Conservation (phyloP, 2,329 filamentous ascomycete species). For the Trichoderma sp. region DNA sequence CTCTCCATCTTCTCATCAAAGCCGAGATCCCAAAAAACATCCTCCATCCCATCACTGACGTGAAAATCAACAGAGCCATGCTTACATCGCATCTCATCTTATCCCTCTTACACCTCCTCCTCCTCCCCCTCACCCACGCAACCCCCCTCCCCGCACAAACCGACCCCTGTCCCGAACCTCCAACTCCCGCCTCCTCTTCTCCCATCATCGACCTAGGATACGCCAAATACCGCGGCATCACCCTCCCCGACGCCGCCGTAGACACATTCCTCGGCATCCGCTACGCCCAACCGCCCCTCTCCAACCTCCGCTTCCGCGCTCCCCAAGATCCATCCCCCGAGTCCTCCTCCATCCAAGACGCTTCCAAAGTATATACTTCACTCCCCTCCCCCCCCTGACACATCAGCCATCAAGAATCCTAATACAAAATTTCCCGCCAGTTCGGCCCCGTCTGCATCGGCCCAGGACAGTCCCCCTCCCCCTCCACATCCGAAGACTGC, state of each 20-base stretch:
- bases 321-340: constrained; percentile 48
- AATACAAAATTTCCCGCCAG: constrained; percentile 33
- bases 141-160: neutral
- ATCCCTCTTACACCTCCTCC: neutral
- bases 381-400: too few species aligned
- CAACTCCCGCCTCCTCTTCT: constrained; percentile 6
- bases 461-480: constrained; percentile 35
- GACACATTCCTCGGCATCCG: constrained; percentile 53
- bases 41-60: too few species aligned
- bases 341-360: constrained; percentile 40
- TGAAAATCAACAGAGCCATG: neutral
- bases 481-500: constrained; percentile 47
- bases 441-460: constrained; percentile 52
- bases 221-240: constrained; percentile 47
- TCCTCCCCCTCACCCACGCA: neutral
- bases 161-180: neutral
- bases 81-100: neutral
- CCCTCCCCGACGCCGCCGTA: constrained; percentile 42
- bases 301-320: constrained; percentile 54
- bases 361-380: constrained; percentile 37
- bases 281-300: constrained; percentile 55
- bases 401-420: too few species aligned
- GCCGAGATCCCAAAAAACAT: too few species aligned
- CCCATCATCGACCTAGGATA: constrained; percentile 47
- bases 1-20: neutral